Base-by-base conservation (phyloP, 2,329 filamentous ascomycete species). In the Exophiala lecanii-corni region DNA sequence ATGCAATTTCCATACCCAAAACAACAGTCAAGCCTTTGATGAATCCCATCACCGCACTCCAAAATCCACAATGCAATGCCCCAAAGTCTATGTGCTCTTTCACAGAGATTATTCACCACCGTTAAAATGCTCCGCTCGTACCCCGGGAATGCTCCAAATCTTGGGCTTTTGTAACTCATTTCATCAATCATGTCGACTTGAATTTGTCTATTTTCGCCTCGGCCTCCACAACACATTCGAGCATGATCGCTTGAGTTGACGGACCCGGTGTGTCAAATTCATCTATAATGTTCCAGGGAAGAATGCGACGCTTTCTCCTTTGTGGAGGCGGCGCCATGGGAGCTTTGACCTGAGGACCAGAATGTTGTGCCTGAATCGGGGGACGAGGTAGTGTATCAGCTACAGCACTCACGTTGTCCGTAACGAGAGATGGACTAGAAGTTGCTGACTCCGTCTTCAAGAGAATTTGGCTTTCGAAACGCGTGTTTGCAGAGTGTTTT, bases 241-340 rank as follows among this genome's bases (percentile, higher is more conserved):
- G 15, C 35, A 44, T 48, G 13, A 48, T 17, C 17, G 49, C 45
- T 33, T 51, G 49, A n/a, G 49, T 51, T 4, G 49, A 51, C 4
- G 49, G 49, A 5, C 49, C 49, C 7, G 40, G 45, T 2, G 15
- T 41, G 26, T 33, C 38, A 15, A 48, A 48, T 5, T 51, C 49
- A 33, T 51, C 49, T 17, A 35, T 32, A 26, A 23, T n/a, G 9
- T 47, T 32, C 41, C 41, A 45, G 9, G 46, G 46, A 3, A 41
- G 33, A 15, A 28, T 39, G 9, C 36, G 31, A 10, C 30, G 9
- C 10, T 21, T 41, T 15, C n/a, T 28, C 13, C 15, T 4, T 25
- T 38, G 21, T 7, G n/a, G n/a, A 9, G 23, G 17, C 6, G 36
- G 19, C 5, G 35, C 6, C 10, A 19, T 17, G 33, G 33, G 9